These are phyloP conservation scores for Blechomonas ayalai DNA, from an alignment of 208 protist genomes.

Conservation along the genomic window DNA sequence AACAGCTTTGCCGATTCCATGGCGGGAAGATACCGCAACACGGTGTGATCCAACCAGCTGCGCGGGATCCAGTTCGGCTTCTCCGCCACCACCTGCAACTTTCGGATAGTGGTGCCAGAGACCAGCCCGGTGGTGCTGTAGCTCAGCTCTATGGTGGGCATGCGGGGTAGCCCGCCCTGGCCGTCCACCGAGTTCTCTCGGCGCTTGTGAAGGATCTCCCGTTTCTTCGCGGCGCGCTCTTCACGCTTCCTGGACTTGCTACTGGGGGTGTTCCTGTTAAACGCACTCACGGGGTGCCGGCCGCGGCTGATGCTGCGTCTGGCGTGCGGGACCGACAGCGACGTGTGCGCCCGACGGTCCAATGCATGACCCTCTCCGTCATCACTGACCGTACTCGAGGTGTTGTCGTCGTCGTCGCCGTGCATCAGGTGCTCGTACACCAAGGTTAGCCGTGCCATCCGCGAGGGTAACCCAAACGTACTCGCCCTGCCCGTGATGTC, in stretches of 20 bases:
- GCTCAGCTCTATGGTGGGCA: slow-evolving; percentile 43
- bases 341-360: too few species aligned
- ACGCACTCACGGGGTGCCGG: too few species aligned
- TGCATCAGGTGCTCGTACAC: slow-evolving; percentile 5
- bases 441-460: neutral
- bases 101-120: slow-evolving; percentile 52
- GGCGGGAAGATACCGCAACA: slow-evolving; percentile 28
- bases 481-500: neutral
- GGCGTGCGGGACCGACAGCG: too few species aligned
- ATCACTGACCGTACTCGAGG: too few species aligned
- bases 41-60: slow-evolving; percentile 33
- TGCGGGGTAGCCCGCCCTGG: slow-evolving; percentile 7
- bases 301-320: too few species aligned
- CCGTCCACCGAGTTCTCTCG: slow-evolving; percentile 1
- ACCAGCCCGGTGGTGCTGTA: slow-evolving; percentile 52
- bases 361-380: too few species aligned
- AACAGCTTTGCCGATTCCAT: slow-evolving; percentile 42
- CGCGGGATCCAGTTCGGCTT: slow-evolving; percentile 49
- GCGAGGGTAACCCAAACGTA: too few species aligned
- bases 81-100: slow-evolving; percentile 62
- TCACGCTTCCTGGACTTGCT: slow-evolving; percentile 9
- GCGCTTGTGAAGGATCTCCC: slow-evolving; percentile 3
- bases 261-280: too few species aligned
- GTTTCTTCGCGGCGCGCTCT: slow-evolving; percentile 8
- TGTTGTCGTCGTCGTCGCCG: slow-evolving; percentile 13